phyloP scores from a whole-genome alignment of 2,329 filamentous ascomycete species.

The Chaetomiaceae sp. region DNA sequence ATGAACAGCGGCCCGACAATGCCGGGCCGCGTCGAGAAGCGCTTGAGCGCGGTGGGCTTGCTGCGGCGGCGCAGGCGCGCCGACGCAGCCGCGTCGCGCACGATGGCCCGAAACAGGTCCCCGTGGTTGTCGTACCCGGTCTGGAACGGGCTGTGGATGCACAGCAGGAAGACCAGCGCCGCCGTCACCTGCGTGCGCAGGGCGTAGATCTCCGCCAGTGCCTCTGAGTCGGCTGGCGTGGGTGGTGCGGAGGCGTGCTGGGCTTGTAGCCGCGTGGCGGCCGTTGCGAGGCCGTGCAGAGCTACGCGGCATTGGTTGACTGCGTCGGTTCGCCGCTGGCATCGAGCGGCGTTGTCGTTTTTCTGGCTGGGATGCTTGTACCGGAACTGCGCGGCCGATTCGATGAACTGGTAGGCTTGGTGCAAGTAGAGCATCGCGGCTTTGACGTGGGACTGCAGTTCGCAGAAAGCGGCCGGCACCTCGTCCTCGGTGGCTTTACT shows the following conservation, averaged over 20 bases:
- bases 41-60: neutral
- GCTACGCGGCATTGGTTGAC: neutral
- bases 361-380: constrained; percentile 1
- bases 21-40: constrained; percentile 1
- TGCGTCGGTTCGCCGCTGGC: neutral
- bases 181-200: neutral
- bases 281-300: neutral
- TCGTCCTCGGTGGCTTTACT: neutral
- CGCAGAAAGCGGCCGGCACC: neutral
- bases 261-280: neutral
- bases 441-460: neutral
- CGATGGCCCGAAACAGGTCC: neutral
- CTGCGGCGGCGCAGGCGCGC: neutral
- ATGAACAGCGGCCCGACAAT: neutral
- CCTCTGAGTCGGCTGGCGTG: neutral
- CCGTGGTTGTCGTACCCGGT: neutral
- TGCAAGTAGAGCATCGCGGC: constrained; percentile 1
- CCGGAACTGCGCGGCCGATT: neutral
- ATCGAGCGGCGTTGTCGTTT: neutral
- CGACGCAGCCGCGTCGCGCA: neutral
- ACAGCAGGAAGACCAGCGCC: neutral
- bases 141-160: neutral
- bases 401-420: neutral
- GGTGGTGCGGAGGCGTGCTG: neutral
- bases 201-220: constrained; percentile 1